A percentile compares a stretch with the other conserved stretches of the same genome.
These are phyloP conservation scores for Salvia splendens DNA, from an alignment of 257 asterid genomes.

Conservation along the genomic window DNA sequence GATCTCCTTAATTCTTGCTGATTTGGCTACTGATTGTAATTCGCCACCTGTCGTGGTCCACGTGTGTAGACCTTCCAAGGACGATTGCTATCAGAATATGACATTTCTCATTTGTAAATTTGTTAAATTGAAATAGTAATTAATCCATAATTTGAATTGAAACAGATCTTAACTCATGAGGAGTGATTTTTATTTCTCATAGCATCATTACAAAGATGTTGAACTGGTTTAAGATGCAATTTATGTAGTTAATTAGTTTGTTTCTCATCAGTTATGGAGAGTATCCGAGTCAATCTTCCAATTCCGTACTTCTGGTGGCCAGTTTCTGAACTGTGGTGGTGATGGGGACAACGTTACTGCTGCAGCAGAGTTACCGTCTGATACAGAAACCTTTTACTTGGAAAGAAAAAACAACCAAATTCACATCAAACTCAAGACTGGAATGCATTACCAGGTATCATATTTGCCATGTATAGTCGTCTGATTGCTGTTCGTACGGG, in stretches of 20 bases:
- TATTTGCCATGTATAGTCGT: constrained; percentile 5
- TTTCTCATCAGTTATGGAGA: constrained; percentile 69
- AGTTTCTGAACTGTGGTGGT: constrained; percentile 60
- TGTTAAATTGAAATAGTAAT: background rate
- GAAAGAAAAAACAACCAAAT: constrained; percentile 60
- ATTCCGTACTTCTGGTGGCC: constrained; percentile 67
- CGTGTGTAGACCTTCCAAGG: no score
- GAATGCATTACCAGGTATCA: constrained; percentile 66
- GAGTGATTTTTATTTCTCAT: no score
- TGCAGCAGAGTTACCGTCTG: constrained; percentile 50
- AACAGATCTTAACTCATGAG: no score
- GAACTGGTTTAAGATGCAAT: constrained; percentile 22
- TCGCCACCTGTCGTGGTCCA: no score
- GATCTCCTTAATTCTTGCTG: no score
- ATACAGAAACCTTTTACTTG: constrained; percentile 62
- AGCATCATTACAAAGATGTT: background rate
- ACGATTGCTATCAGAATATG: no score
- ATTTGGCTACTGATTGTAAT: no score
- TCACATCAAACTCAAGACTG: constrained; percentile 63
- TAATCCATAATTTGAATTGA: no score
- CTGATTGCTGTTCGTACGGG: no score
- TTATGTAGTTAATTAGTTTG: constrained; percentile 10
- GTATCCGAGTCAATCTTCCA: constrained; percentile 67
- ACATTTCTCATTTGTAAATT: background rate
- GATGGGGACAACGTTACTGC: constrained; percentile 58